A percentile compares a stretch with the other conserved stretches of the same genome.
These are phyloP conservation scores for Tetraselmis striata DNA, from an alignment of 139 green algal genomes.

Conservation along the genomic window DNA sequence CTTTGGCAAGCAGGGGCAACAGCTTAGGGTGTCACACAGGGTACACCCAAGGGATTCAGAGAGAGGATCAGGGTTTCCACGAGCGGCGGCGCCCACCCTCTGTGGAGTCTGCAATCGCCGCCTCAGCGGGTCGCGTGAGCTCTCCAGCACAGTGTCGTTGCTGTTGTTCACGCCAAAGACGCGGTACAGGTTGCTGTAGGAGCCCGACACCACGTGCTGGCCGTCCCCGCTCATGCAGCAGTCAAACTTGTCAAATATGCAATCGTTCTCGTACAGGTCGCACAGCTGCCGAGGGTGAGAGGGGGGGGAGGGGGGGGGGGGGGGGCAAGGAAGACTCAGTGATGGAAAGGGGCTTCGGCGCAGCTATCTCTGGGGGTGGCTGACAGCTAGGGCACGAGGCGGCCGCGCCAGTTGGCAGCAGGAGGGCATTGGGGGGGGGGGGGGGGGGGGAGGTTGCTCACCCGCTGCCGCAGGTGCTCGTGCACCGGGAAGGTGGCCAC, in stretches of 20 bases:
- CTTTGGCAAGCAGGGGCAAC: no score
- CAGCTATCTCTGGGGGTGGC: no score
- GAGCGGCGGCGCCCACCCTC: constrained; percentile 42
- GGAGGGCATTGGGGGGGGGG: no score
- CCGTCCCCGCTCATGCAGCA: constrained; percentile 76
- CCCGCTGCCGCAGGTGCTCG: constrained; percentile 74
- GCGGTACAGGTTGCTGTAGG: constrained; percentile 88
- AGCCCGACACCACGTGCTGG: constrained; percentile 75
- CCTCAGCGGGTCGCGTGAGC: constrained; percentile 64
- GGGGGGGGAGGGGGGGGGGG: not conserved
- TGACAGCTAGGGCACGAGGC: no score
- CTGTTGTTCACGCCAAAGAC: constrained; percentile 39
- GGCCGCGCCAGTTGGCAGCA: no score
- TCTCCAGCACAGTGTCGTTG: constrained; percentile 61
- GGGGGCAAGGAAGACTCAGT: not conserved
- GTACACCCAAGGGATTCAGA: no score
- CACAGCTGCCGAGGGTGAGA: constrained; percentile 57
- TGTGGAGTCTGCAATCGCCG: constrained; percentile 43
- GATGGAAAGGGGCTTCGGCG: no score
- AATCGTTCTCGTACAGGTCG: constrained; percentile 98
- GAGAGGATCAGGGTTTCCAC: no score
- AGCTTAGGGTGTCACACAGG: no score
- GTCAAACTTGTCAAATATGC: constrained; percentile 99
- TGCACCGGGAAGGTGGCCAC: constrained; percentile 86
- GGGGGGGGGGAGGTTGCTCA: no score